Percentiles rank a stretch among this genome's conserved stretches.
Conservation (phyloP, 2,329 filamentous ascomycete species). For the Colletotrichum falcatum region DNA sequence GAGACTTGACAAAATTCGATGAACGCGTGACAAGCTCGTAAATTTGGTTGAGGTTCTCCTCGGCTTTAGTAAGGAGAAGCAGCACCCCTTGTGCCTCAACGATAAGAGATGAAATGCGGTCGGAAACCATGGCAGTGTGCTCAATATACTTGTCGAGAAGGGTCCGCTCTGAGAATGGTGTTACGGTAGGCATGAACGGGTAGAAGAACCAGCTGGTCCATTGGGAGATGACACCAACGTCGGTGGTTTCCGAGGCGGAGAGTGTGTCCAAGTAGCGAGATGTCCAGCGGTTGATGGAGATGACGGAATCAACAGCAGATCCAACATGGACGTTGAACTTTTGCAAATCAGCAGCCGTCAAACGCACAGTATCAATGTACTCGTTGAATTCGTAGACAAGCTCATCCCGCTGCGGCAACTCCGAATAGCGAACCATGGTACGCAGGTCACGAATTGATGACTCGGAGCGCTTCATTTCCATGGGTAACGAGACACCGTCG, state of each 20-base stretch:
- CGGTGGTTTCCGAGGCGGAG: constrained; percentile 48
- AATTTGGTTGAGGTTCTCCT: constrained; percentile 77
- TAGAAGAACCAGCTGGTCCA: constrained; percentile 62
- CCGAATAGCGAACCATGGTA: constrained; percentile 77
- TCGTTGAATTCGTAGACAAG: constrained; percentile 80
- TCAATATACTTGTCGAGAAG: constrained; percentile 81
- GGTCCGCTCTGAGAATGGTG: constrained; percentile 67
- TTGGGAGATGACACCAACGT: constrained; percentile 53
- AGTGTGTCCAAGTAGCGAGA: constrained; percentile 75
- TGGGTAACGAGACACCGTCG: constrained; percentile 74
- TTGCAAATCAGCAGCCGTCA: constrained; percentile 74
- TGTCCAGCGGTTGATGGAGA: constrained; percentile 82
- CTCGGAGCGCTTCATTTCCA: constrained; percentile 84
- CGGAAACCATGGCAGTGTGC: constrained; percentile 77
- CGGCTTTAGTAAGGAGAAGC: constrained; percentile 73
- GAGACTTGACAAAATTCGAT: constrained; percentile 66
- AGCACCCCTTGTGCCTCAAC: constrained; percentile 77
- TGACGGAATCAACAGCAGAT: constrained; percentile 78
- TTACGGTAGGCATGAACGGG: constrained; percentile 69
- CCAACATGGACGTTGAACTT: constrained; percentile 83
- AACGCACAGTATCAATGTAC: constrained; percentile 77
- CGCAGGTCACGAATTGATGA: constrained; percentile 79
- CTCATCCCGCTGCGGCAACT: constrained; percentile 75
- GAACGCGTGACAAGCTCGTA: constrained; percentile 76
- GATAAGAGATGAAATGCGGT: constrained; percentile 76